phyloP scores from a whole-genome alignment of 306 rosid species.

The Hylodesmum podocarpum region DNA sequence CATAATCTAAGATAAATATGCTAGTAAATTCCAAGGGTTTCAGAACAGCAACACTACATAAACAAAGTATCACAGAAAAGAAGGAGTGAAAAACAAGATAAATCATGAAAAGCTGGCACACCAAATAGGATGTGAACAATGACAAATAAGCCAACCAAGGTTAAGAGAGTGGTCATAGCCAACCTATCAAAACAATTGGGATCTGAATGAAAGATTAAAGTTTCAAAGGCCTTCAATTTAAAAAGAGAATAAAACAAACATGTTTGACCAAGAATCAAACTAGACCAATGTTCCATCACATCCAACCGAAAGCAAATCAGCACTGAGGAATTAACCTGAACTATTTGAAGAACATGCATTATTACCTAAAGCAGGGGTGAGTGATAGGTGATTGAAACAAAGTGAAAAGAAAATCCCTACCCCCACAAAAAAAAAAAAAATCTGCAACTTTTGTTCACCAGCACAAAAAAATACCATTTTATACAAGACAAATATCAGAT shows the following conservation, averaged over 20 bases:
- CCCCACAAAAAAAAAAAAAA: too few relatives aligned
- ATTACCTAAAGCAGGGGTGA: not conserved
- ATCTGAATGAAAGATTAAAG: conserved; percentile 4
- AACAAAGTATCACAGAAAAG: not conserved
- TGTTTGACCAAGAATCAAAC: not conserved
- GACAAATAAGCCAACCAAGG: not conserved
- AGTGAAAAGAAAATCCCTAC: not conserved
- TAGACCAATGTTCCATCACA: conserved; percentile 1
- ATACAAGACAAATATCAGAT: not conserved
- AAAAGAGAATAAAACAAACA: not conserved
- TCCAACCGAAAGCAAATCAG: not conserved
- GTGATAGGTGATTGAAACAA: not conserved
- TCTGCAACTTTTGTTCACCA: not conserved
- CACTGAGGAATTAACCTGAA: not conserved
- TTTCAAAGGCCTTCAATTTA: not conserved
- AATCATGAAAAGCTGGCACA: not conserved
- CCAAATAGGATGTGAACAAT: not conserved
- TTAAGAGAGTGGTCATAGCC: not conserved
- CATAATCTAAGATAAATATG: not conserved
- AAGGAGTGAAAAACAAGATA: not conserved
- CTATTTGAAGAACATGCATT: not conserved
- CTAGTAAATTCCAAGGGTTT: not conserved
- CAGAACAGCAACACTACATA: not conserved
- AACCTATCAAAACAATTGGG: not conserved
- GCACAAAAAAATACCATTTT: not conserved